Evolutionary conservation across 352 stramenopile genomes (phyloP).

Genomic region (Phytophthora multivora): DNA sequence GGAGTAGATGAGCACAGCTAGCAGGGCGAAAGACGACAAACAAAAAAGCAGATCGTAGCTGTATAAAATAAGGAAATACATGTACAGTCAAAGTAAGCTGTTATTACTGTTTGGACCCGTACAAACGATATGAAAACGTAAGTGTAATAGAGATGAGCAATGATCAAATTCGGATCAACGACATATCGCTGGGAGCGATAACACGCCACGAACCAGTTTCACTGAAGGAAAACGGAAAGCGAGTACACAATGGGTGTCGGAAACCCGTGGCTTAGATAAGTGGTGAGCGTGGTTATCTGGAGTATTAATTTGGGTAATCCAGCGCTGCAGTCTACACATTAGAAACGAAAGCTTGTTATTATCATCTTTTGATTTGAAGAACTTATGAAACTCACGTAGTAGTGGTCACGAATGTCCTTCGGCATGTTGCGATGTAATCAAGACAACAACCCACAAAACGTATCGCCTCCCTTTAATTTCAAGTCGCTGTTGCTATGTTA

Average conservation of each 20-base stretch:
- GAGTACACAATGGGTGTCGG: conserved; percentile 41
- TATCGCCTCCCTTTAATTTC: neutral
- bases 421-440: conserved; percentile 14
- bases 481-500: neutral
- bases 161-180: conserved; percentile 36
- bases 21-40: conserved; percentile 54
- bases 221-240: conserved; percentile 42
- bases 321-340: conserved; percentile 41
- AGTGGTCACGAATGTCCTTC: conserved; percentile 28
- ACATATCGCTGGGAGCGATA: conserved; percentile 51
- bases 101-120: too few relatives aligned
- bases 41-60: conserved; percentile 74
- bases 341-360: neutral
- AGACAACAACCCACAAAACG: neutral
- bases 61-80: neutral
- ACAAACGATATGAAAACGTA: conserved; percentile 11
- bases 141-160: conserved; percentile 43
- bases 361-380: neutral
- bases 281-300: conserved; percentile 46
- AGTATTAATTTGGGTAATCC: conserved; percentile 58
- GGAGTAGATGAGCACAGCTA: conserved; percentile 48
- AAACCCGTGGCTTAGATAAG: conserved; percentile 55
- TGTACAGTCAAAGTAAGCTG: too few relatives aligned
- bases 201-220: conserved; percentile 54
- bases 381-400: conserved; percentile 18